Percentiles rank a stretch among this genome's conserved stretches.
phyloP scores from a whole-genome alignment of 352 stramenopile species.

The Pythium chondricola region DNA sequence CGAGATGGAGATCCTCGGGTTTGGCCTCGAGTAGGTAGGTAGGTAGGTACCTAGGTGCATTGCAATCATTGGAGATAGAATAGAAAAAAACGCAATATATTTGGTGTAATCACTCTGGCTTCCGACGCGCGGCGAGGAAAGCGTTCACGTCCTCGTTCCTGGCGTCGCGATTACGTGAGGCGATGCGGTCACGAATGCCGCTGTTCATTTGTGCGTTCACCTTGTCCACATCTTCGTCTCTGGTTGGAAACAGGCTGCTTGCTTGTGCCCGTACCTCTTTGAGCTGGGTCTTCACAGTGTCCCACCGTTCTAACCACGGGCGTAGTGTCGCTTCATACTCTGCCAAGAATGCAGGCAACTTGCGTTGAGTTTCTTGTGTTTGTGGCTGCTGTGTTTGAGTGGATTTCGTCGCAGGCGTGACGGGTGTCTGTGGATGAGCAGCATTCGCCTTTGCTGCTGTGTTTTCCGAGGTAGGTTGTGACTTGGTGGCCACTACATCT shows the following conservation, averaged over 20 bases:
- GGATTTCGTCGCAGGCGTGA: no score
- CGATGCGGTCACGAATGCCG: conserved; percentile 38
- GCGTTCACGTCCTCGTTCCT: no score
- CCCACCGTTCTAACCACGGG: conserved; percentile 9
- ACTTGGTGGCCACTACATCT: background rate
- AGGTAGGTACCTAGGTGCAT: background rate
- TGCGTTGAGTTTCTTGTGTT: no score
- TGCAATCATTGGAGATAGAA: background rate
- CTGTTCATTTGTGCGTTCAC: conserved; percentile 15
- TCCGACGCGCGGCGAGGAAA: no score
- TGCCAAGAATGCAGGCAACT: conserved; percentile 5
- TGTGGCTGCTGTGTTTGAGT: no score
- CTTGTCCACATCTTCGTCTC: background rate
- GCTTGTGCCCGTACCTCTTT: background rate
- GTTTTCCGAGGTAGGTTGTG: no score
- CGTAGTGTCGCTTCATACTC: conserved; percentile 11
- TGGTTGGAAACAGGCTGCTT: background rate
- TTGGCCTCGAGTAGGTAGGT: conserved; percentile 55
- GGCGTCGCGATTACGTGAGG: conserved; percentile 43
- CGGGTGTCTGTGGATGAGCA: no score
- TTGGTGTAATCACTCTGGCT: no score
- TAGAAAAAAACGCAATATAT: no score
- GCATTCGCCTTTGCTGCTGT: no score
- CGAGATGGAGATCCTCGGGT: conserved; percentile 83
- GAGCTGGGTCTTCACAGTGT: background rate